Evolutionary conservation across 2,329 filamentous ascomycete species (phyloP).

Genomic region (Cytospora leucostoma): DNA sequence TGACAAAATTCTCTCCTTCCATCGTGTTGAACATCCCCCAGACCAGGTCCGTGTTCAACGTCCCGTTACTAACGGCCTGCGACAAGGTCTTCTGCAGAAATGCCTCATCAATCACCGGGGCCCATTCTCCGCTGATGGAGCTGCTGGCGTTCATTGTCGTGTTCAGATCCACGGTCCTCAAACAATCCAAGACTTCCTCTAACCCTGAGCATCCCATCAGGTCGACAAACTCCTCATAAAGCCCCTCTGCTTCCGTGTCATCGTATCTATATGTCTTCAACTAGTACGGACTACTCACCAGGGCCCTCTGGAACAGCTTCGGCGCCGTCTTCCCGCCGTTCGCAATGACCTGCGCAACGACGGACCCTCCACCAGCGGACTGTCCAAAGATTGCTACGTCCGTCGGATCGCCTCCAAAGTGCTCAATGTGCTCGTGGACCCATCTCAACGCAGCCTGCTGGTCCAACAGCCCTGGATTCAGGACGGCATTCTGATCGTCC

Average conservation of each 20-base stretch:
- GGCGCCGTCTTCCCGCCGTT: background rate
- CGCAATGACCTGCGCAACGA: conserved; percentile 5
- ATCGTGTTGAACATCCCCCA: conserved; percentile 6
- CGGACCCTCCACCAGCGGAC: conserved; percentile 51
- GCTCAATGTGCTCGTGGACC: conserved; percentile 59
- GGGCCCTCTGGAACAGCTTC: background rate
- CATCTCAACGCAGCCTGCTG: conserved; percentile 60
- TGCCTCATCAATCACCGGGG: background rate
- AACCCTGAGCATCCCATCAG: background rate
- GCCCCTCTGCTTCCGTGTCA: background rate
- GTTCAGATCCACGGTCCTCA: background rate
- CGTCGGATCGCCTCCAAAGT: conserved; percentile 60
- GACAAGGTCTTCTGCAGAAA: conserved; percentile 2
- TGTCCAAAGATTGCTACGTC: conserved; percentile 63
- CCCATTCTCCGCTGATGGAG: background rate
- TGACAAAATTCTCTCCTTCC: conserved; percentile 4
- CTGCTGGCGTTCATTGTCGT: conserved; percentile 1
- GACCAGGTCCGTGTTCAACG: background rate
- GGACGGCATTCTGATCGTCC: conserved; percentile 52
- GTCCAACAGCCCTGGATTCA: conserved; percentile 67
- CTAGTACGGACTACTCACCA: conserved; percentile 11
- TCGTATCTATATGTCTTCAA: background rate
- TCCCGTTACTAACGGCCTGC: background rate
- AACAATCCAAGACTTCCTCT: background rate
- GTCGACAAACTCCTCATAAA: background rate